Evolutionary conservation across 1,139 yeast genomes (phyloP).

Genomic region (Protomyces macrosporus): DNA sequence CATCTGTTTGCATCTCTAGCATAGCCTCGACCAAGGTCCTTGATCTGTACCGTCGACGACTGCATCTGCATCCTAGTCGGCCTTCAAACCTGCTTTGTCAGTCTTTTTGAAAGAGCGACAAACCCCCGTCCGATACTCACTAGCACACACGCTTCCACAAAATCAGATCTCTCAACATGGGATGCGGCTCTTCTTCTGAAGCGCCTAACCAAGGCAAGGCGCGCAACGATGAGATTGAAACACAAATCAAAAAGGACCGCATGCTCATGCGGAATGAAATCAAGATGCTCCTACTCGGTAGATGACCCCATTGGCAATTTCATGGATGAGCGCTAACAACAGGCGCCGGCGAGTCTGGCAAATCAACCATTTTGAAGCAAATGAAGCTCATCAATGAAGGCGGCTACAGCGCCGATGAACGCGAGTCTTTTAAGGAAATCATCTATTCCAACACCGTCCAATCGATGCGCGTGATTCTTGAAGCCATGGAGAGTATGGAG

Average conservation of each 20-base stretch:
- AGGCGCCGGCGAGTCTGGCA: slow-evolving; percentile 87
- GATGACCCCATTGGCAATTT: background rate
- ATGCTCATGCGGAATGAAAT: slow-evolving; percentile 45
- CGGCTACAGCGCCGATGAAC: slow-evolving; percentile 75
- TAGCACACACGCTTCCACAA: no score
- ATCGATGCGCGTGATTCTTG: slow-evolving; percentile 74
- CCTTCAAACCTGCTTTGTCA: no score
- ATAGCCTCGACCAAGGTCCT: no score
- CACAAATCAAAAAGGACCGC: slow-evolving; percentile 52
- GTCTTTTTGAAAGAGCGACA: no score
- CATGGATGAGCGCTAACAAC: background rate
- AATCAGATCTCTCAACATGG: background rate
- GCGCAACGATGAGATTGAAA: slow-evolving; percentile 64
- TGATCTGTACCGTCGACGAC: no score
- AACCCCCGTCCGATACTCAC: no score
- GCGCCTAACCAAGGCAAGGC: slow-evolving; percentile 39
- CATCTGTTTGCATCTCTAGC: no score
- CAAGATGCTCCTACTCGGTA: slow-evolving; percentile 33
- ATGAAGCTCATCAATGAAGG: slow-evolving; percentile 79
- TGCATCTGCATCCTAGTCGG: no score
- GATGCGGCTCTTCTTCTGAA: slow-evolving; percentile 22
- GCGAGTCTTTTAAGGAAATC: slow-evolving; percentile 77
- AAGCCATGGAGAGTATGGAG: slow-evolving; percentile 36
- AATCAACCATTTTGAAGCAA: slow-evolving; percentile 92
- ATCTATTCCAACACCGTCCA: slow-evolving; percentile 92